Conservation (phyloP, 768 basidiomycete species). For the Multifurca ochricompacta region DNA sequence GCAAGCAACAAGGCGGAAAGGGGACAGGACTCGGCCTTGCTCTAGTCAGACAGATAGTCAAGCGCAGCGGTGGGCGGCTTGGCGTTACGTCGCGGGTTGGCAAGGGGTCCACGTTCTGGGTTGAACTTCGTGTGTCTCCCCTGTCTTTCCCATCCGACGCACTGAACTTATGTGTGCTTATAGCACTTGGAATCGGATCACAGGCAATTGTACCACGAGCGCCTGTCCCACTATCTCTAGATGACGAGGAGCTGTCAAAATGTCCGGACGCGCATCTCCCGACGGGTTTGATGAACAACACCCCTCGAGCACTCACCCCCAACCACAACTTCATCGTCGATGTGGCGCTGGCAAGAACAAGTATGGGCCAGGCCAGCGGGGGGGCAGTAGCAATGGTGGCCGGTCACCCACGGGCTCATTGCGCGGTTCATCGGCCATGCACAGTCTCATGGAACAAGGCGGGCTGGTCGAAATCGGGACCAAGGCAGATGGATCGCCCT, state of each 20-base stretch:
- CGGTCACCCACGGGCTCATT: not conserved
- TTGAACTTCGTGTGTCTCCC: constrained; percentile 51
- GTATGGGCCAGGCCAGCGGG: not conserved
- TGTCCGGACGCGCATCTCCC: not conserved
- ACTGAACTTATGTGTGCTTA: not conserved
- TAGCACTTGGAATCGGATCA: constrained; percentile 62
- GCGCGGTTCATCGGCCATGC: constrained; percentile 39
- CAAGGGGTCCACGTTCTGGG: constrained; percentile 84
- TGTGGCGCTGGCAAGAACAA: not conserved
- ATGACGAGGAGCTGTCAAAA: not conserved
- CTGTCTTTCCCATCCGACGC: not conserved
- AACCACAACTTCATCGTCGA: not conserved
- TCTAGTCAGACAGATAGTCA: constrained; percentile 46
- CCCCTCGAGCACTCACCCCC: not conserved
- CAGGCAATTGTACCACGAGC: constrained; percentile 34
- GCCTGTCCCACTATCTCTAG: constrained; percentile 21
- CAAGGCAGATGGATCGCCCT: constrained; percentile 30
- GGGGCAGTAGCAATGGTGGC: not conserved
- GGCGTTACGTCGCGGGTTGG: constrained; percentile 38
- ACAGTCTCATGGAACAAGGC: constrained; percentile 61
- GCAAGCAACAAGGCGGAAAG: constrained; percentile 55
- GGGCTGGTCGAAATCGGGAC: constrained; percentile 52
- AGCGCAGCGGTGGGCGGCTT: constrained; percentile 40
- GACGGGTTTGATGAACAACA: constrained; percentile 4
- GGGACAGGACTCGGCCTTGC: constrained; percentile 48